Conservation (phyloP, 371 early-diverging fungal species). For the Conidiobolus incongruus region DNA sequence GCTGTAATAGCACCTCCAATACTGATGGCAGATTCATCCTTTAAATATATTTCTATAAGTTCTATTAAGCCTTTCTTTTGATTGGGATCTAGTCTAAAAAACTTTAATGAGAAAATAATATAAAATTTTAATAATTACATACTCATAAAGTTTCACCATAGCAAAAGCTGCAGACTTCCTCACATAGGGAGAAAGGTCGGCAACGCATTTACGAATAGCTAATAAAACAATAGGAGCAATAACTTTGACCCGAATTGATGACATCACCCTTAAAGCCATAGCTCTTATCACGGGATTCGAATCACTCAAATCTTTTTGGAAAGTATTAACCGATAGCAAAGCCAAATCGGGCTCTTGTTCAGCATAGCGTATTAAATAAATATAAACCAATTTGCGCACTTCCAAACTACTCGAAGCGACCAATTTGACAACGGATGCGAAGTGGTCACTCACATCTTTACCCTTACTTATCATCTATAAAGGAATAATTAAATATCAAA, state of each 20-base stretch:
- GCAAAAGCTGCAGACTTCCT: slow-evolving; percentile 83
- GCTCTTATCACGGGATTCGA: slow-evolving; percentile 77
- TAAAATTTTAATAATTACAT: slow-evolving; percentile 4
- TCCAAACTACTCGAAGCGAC: slow-evolving; percentile 78
- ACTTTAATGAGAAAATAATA: background rate
- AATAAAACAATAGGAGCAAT: slow-evolving; percentile 75
- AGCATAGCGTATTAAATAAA: slow-evolving; percentile 79
- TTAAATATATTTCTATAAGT: slow-evolving; percentile 44
- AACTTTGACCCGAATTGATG: slow-evolving; percentile 74
- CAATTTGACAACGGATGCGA: slow-evolving; percentile 91
- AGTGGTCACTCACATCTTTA: slow-evolving; percentile 74
- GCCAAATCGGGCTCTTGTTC: slow-evolving; percentile 88
- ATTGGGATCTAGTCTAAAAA: slow-evolving; percentile 41
- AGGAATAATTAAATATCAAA: background rate
- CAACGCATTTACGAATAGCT: slow-evolving; percentile 62
- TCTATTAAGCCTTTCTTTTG: slow-evolving; percentile 54
- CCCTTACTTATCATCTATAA: slow-evolving; percentile 73
- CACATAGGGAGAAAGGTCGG: slow-evolving; percentile 80
- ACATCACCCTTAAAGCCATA: slow-evolving; percentile 87
- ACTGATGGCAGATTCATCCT: slow-evolving; percentile 66
- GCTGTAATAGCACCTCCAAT: slow-evolving; percentile 72
- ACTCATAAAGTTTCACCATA: slow-evolving; percentile 69
- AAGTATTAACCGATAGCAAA: slow-evolving; percentile 83
- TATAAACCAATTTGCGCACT: slow-evolving; percentile 83
- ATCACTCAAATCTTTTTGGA: slow-evolving; percentile 89